phyloP scores from a whole-genome alignment of 2,329 filamentous ascomycete genomes.

The Apiospora aurea region DNA sequence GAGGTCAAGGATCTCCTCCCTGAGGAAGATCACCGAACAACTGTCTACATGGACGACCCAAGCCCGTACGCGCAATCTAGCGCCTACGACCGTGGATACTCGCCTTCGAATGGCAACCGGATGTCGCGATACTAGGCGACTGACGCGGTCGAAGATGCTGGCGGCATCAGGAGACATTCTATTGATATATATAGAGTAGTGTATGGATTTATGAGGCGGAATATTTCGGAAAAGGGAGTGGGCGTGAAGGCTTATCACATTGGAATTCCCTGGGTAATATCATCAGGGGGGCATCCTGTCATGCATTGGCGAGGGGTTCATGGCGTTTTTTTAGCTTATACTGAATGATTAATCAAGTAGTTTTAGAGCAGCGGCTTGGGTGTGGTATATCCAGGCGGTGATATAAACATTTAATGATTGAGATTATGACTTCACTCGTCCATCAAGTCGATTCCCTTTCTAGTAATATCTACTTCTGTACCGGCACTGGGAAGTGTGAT shows the following conservation, averaged over 20 bases:
- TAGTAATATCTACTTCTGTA: neutral
- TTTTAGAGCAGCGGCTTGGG: conserved; percentile 3
- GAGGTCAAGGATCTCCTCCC: conserved; percentile 91
- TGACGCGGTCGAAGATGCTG: too few relatives aligned
- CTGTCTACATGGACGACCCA: conserved; percentile 77
- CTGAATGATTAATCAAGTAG: conserved; percentile 16
- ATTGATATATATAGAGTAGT: neutral
- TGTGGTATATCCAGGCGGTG: neutral
- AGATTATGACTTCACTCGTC: neutral
- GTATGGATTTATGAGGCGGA: conserved; percentile 9
- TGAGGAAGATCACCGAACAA: conserved; percentile 79
- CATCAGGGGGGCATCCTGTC: conserved; percentile 15
- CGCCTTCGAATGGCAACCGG: conserved; percentile 44
- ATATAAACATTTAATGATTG: neutral
- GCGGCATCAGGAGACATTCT: neutral
- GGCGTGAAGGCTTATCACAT: conserved; percentile 19
- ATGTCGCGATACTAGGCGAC: conserved; percentile 41
- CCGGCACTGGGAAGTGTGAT: neutral
- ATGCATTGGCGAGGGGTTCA: conserved; percentile 23
- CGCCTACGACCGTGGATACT: conserved; percentile 57
- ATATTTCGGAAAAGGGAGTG: conserved; percentile 9
- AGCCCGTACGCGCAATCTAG: conserved; percentile 57
- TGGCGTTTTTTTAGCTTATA: conserved; percentile 21
- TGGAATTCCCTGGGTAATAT: conserved; percentile 21
- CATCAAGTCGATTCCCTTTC: neutral